Base-by-base conservation (phyloP, 345 rosid genomes). In the Sonneratia alba region DNA sequence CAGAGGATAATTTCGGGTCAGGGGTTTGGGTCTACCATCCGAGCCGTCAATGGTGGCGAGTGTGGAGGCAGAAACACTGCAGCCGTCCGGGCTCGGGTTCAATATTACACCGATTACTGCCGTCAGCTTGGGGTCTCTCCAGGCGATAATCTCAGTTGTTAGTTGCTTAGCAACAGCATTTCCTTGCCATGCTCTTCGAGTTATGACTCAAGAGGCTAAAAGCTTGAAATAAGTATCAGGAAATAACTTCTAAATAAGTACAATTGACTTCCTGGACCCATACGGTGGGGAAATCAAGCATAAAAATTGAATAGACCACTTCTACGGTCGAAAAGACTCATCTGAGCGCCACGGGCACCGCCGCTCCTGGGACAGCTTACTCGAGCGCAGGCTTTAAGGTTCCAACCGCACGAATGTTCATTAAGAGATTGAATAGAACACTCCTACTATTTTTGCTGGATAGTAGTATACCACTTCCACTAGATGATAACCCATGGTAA, bases 271-370 rank as follows among this genome's bases (percentile, higher is more conserved):
- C 59, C 7, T 2, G 6, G 15, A 5, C 59, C 18, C 6, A 27
- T 27, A 27, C 32, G 32, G 32, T 27, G 32, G 32, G 1, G 32
- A 27, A 27, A 27, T 27, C 32, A 27, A 27, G 32, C 32, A 27
- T 27, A 27, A 27, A 27, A 27, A 27, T 27, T 27, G 32, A 27
- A 27, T 27, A 27, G 32, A 27, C 32, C 32, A 27, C 32, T 27
- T 27, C 32, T 27, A 27, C 70, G 84, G 66, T 87, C 89, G 71
- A 89, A 89, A 71, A 89, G 89, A 75, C 86, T 89, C 84, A 82
- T 83, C 24, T 85, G 88, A 40, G 79, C 76, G 59, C 79, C 80
- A 74, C 85, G 88, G 27, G 82, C 87, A 51, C 90, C 90, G 37
- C 92, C 78, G 67, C 83, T 78, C 70, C 78, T 82, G 73, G 86